phyloP scores from a whole-genome alignment of 768 basidiomycete genomes.

The Termitomyces sp. region DNA sequence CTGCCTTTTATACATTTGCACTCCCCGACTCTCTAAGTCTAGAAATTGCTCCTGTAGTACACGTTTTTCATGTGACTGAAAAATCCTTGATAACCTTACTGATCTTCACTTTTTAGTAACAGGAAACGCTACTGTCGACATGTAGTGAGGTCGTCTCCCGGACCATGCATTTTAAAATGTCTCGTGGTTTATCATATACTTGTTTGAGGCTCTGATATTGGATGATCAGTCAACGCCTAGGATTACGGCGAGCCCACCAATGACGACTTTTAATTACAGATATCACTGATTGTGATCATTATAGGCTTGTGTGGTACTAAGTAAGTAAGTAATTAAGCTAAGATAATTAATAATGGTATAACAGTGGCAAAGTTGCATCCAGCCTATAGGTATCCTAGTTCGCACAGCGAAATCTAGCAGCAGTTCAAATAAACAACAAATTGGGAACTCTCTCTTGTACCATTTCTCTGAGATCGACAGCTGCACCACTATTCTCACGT shows the following conservation, averaged over 20 bases:
- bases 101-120: slow-evolving; percentile 11
- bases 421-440: slow-evolving; percentile 40
- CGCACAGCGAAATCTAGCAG: background rate
- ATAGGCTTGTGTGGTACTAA: slow-evolving; percentile 5
- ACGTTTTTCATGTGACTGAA: background rate
- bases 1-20: background rate
- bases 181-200: background rate
- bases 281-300: background rate
- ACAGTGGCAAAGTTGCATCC: slow-evolving; percentile 7
- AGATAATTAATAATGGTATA: slow-evolving; percentile 13
- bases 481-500: slow-evolving; percentile 46
- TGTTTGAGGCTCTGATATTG: background rate
- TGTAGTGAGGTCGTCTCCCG: slow-evolving; percentile 2
- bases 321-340: slow-evolving; percentile 13
- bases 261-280: background rate
- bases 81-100: background rate
- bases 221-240: too few relatives aligned
- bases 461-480: slow-evolving; percentile 58
- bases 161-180: background rate
- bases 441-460: slow-evolving; percentile 44
- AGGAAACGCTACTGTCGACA: slow-evolving; percentile 14
- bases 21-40: background rate
- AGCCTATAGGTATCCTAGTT: slow-evolving; percentile 12
- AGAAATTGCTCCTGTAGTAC: background rate
- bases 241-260: background rate